Evolutionary conservation across 176 grass and related monocot genomes (phyloP).

Genomic region (Oryza brachyantha): DNA sequence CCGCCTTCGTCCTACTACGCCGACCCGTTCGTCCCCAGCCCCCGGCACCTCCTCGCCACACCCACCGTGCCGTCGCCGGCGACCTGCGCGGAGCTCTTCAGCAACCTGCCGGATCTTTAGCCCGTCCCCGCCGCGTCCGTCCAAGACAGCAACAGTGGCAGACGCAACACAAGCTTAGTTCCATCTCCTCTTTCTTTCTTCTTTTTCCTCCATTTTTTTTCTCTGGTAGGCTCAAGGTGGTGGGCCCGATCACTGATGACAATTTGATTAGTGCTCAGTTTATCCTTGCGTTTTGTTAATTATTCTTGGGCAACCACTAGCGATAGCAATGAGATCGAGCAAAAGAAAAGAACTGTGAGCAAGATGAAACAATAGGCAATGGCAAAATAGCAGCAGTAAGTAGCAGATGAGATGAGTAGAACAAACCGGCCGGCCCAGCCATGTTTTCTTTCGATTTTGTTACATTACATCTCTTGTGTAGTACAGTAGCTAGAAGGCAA

Average conservation of each 20-base stretch:
- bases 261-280: conserved; percentile 17
- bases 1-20: conserved; percentile 45
- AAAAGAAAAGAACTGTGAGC: not conserved
- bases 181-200: not conserved
- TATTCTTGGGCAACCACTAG: conserved; percentile 6
- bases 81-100: conserved; percentile 42
- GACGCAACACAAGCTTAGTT: not conserved
- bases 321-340: too few species aligned
- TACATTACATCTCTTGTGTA: conserved; percentile 33
- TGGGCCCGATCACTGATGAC: conserved; percentile 19
- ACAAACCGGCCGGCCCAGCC: conserved; percentile 27
- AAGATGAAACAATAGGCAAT: not conserved
- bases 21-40: conserved; percentile 61
- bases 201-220: not conserved
- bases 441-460: not conserved
- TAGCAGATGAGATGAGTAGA: not conserved
- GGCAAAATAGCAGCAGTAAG: not conserved
- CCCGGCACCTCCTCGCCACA: conserved; percentile 53
- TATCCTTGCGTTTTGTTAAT: not conserved
- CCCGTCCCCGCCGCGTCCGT: conserved; percentile 1
- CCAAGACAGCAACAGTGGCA: conserved; percentile 3
- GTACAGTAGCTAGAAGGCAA: not conserved
- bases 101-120: conserved; percentile 45
- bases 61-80: conserved; percentile 69
- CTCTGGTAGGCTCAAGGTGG: not conserved